Conservation (phyloP, 2,329 filamentous ascomycete species). For the Penicillium sp. region DNA sequence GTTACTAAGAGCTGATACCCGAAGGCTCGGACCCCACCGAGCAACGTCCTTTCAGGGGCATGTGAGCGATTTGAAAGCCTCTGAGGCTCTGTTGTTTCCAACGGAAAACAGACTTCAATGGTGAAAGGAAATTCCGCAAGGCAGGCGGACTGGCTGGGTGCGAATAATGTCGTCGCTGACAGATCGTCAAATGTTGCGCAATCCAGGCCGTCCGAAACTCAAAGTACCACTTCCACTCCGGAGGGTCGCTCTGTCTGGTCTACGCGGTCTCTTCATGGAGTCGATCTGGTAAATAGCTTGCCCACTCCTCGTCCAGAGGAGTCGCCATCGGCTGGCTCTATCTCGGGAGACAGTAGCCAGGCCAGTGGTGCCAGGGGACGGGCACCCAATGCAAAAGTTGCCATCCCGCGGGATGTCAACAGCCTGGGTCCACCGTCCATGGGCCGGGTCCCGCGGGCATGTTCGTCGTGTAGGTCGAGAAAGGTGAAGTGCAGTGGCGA, state of each 20-base stretch:
- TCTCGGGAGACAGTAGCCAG: background rate
- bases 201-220: background rate
- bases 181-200: background rate
- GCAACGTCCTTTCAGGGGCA: background rate
- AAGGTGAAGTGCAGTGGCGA: slow-evolving; percentile 8
- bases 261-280: background rate
- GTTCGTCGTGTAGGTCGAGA: background rate
- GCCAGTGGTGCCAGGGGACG: background rate
- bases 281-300: slow-evolving; percentile 1
- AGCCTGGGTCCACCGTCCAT: background rate
- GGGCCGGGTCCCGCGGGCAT: background rate
- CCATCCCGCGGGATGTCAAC: slow-evolving; percentile 1
- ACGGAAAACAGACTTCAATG: slow-evolving; percentile 3
- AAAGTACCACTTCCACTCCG: background rate
- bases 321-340: slow-evolving; percentile 4
- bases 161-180: background rate
- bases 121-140: background rate
- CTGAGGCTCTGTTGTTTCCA: background rate
- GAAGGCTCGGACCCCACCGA: background rate
- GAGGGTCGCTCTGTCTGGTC: background rate
- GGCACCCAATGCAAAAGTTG: slow-evolving; percentile 1
- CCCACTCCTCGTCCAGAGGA: slow-evolving; percentile 6
- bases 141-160: background rate
- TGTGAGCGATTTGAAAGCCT: background rate
- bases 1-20: background rate